A percentile compares a stretch with the other conserved stretches of the same genome.
These are phyloP conservation scores for Chamaecyparis obtusa DNA, from an alignment of 75 land plant species.

Conservation along the genomic window DNA sequence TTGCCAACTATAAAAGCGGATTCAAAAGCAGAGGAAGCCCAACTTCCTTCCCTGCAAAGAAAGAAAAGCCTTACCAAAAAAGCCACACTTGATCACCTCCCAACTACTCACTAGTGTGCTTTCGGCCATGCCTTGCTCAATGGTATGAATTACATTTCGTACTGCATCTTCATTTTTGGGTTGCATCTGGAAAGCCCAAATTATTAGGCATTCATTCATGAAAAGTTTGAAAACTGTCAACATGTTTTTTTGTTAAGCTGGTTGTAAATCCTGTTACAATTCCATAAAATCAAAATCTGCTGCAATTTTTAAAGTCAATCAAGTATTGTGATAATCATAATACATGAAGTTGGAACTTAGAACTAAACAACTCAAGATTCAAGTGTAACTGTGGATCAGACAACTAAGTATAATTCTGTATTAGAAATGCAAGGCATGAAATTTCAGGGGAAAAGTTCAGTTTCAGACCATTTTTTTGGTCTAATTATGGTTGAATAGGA, in stretches of 20 bases:
- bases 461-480: no score
- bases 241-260: background rate
- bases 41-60: constrained; percentile 30
- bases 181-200: background rate
- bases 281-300: no score
- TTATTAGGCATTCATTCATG: background rate
- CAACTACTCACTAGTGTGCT: constrained; percentile 28
- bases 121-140: constrained; percentile 45
- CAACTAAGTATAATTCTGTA: background rate
- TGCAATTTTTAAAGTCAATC: background rate
- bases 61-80: constrained; percentile 21
- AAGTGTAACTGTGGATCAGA: no score
- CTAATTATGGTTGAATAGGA: background rate
- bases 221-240: background rate
- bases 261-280: no score
- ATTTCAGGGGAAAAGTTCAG: background rate
- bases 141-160: constrained; percentile 22
- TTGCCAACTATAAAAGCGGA: constrained; percentile 20
- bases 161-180: background rate
- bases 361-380: no score
- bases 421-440: background rate
- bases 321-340: background rate
- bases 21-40: constrained; percentile 20
- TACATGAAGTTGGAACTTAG: no score
- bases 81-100: constrained; percentile 12